phyloP scores from a whole-genome alignment of 148 eudicot species.

The Fagopyrum homotropicum region DNA sequence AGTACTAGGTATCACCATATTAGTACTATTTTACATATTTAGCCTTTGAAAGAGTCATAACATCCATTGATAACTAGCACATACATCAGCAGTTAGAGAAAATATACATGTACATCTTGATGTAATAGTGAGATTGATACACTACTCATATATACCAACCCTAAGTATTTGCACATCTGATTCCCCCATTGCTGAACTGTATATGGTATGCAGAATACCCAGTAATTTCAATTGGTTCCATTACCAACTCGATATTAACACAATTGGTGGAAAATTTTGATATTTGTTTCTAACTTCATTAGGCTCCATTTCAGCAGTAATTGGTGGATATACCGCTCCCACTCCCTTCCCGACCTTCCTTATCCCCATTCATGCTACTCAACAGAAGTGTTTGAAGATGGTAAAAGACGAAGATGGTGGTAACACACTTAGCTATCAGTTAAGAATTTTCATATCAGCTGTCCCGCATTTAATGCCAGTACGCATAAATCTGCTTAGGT shows the following conservation, averaged over 20 bases:
- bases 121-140: no score
- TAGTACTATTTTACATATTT: neutral
- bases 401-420: no score
- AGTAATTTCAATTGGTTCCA: conserved; percentile 39
- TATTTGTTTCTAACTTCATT: conserved; percentile 56
- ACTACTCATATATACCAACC: conserved; percentile 78
- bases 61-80: neutral
- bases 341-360: neutral
- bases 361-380: no score
- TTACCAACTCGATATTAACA: neutral
- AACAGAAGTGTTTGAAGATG: no score
- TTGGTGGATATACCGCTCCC: conserved; percentile 78
- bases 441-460: conserved; percentile 57
- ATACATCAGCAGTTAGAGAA: neutral
- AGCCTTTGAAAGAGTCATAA: neutral
- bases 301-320: conserved; percentile 94
- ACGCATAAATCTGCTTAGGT: conserved; percentile 66
- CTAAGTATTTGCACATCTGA: conserved; percentile 82
- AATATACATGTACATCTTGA: conserved; percentile 45
- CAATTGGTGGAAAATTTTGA: conserved; percentile 12
- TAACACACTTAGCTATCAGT: no score
- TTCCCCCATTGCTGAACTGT: conserved; percentile 77
- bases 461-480: conserved; percentile 77
- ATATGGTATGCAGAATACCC: conserved; percentile 79
- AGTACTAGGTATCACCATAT: neutral